Conservation (phyloP, 106 monocot genomes). For the Triglochin maritima region DNA sequence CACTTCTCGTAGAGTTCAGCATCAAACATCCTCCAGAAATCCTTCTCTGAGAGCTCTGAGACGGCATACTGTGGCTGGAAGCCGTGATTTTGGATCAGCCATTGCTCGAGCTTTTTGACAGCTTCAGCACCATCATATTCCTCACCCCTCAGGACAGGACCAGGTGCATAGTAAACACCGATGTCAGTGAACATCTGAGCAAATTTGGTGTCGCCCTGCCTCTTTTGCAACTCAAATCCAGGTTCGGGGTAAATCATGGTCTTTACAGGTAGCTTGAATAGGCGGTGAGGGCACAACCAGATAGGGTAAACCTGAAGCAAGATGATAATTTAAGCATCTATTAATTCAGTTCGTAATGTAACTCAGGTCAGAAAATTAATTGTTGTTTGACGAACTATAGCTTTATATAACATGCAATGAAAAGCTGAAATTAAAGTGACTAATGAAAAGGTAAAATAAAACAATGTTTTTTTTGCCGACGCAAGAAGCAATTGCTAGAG, state of each 20-base stretch:
- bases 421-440: no score
- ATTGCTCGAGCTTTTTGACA: constrained; percentile 12
- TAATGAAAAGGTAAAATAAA: no score
- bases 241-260: constrained; percentile 27
- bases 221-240: constrained; percentile 16
- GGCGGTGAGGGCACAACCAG: constrained; percentile 24
- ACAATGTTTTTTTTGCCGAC: no score
- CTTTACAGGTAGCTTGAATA: constrained; percentile 25
- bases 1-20: constrained; percentile 14
- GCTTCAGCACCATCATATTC: constrained; percentile 18
- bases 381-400: no score
- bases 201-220: constrained; percentile 21
- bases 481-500: no score
- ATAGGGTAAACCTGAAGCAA: constrained; percentile 17
- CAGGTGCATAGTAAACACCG: constrained; percentile 27
- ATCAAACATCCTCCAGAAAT: constrained; percentile 33
- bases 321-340: not conserved
- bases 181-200: constrained; percentile 31
- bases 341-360: no score
- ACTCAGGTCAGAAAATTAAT: no score
- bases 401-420: no score
- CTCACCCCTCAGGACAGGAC: constrained; percentile 18
- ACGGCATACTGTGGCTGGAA: constrained; percentile 32
- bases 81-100: constrained; percentile 21
- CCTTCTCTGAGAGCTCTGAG: constrained; percentile 22